A percentile compares a stretch with the other conserved stretches of the same genome.
Conservation (phyloP, 2,329 filamentous ascomycete genomes). For the Trichoderma sp. region DNA sequence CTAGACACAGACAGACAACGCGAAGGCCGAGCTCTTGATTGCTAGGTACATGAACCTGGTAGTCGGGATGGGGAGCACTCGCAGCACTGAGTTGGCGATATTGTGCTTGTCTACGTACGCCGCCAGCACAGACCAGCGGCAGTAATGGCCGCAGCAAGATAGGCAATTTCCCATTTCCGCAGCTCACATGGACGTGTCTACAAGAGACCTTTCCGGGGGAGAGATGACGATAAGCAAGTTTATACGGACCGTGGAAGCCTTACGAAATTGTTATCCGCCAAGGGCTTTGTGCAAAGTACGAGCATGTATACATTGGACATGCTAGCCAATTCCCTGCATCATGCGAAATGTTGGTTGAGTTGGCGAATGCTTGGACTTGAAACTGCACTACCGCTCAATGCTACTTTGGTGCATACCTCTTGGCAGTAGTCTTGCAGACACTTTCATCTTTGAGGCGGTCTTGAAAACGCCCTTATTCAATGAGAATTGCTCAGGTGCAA, state of each 20-base stretch:
- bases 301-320: not conserved
- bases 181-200: not conserved
- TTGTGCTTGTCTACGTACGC: not conserved
- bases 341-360: not conserved
- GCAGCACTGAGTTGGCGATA: not conserved
- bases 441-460: no score
- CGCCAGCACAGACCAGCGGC: conserved; percentile 9
- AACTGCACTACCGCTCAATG: not conserved
- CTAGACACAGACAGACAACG: conserved; percentile 2
- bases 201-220: not conserved
- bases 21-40: conserved; percentile 7
- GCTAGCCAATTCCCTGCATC: not conserved
- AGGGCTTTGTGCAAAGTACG: not conserved
- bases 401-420: not conserved
- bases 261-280: not conserved
- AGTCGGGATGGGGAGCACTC: conserved; percentile 21
- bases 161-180: not conserved
- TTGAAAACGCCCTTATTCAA: not conserved
- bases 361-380: not conserved
- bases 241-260: not conserved
- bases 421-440: not conserved
- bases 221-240: not conserved
- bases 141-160: not conserved
- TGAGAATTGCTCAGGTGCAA: not conserved
- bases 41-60: not conserved